Base-by-base conservation (phyloP, 306 rosid species). In the Gillenia trifoliata region DNA sequence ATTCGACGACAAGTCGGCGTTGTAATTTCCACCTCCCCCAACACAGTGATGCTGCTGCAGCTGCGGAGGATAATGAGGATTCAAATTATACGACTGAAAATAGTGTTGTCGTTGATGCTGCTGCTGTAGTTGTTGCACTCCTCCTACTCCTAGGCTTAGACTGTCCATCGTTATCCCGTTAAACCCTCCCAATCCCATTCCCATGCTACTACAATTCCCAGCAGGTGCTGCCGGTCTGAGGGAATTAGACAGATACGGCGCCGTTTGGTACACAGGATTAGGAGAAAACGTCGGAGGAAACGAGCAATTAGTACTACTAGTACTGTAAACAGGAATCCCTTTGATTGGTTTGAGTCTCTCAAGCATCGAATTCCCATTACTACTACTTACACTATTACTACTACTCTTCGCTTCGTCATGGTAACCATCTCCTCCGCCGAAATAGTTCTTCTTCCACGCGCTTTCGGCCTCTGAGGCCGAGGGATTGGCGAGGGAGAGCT, bases 251-350 rank as follows among this genome's bases (percentile, higher is more conserved):
- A 57, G 67, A 77, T 40, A 69, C 34, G 82, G 13, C 34, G 80
- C 73, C 79, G 76, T 62, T 75, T 76, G 75, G 65, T 77, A 45
- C 52, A 45, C 8, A 15, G 52, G 20, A 15, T 64, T 40, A 9
- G 66, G 77, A 16, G 56, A 57, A 55, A 84, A 19, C 8, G 81
- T 67, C 40, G 73, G 77, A 1, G 78, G 75, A 50, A 55, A 76
- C 8, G 90, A 64, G 68, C 71, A 72, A 72, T 57, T 72, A 25
- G 55, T 43, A 28, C 79, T 13, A 56, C 19, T 66, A 85, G 66
- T 22, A 45, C 52, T 72, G 78, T 91, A 89, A 25, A 91, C 79
- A 23, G 93, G 93, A 36, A 92, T 81, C 81, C 96, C 93, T 66
- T 88, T 86, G 23, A 90, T 85, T 82, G 90, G 86, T 77, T 62